phyloP scores from a whole-genome alignment of 2,329 filamentous ascomycete genomes.

The Tolypocladium endophyticum region DNA sequence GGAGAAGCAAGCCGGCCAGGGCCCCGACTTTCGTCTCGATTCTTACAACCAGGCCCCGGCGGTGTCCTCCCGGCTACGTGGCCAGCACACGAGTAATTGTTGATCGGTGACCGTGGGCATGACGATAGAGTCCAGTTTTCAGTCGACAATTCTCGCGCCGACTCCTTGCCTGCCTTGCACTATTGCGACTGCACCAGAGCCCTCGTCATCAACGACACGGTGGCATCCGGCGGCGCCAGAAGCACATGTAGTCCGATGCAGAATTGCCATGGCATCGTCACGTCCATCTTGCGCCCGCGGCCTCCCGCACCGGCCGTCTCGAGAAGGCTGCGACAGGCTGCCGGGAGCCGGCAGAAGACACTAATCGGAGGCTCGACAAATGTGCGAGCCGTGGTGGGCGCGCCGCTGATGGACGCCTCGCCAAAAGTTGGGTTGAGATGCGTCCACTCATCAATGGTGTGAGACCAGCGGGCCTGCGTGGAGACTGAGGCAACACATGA shows the following conservation, averaged over 20 bases:
- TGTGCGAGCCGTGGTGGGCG: not conserved
- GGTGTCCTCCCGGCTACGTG: not conserved
- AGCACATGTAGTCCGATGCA: not conserved
- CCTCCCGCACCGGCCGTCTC: not conserved
- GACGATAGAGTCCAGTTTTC: not conserved
- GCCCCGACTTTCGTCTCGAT: not conserved
- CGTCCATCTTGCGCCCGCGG: not conserved
- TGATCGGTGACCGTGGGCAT: not conserved
- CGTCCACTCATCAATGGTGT: conserved; percentile 27
- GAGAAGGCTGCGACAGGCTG: not conserved
- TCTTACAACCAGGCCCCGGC: not conserved
- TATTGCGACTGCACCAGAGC: not conserved
- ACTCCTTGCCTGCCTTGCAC: not conserved
- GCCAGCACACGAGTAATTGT: not conserved
- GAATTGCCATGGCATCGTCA: not conserved
- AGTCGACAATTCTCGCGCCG: not conserved
- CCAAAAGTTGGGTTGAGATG: conserved; percentile 24
- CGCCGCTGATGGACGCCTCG: conserved; percentile 17
- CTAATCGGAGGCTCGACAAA: not conserved
- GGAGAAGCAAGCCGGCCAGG: not conserved
- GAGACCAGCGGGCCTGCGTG: conserved; percentile 26
- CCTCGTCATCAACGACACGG: not conserved
- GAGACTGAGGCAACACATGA: conserved; percentile 22
- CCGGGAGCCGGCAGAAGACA: not conserved
- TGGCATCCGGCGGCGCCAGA: not conserved